phyloP scores from a whole-genome alignment of 306 rosid genomes.

The Vicia villosa region DNA sequence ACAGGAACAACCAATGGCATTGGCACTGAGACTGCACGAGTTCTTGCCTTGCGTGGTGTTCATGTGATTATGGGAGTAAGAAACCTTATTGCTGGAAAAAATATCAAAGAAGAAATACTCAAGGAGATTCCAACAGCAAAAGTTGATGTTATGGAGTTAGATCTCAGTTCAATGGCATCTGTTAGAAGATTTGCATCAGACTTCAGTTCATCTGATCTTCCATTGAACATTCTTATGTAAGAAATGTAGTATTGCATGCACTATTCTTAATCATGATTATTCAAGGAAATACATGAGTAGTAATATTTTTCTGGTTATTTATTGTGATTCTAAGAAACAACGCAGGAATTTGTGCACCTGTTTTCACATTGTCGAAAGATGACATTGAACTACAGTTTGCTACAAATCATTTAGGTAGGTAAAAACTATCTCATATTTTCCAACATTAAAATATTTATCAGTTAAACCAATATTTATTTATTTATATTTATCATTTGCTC shows the following conservation, averaged over 20 bases:
- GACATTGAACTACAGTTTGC: slow-evolving; percentile 86
- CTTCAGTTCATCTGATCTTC: slow-evolving; percentile 53
- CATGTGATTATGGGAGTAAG: slow-evolving; percentile 83
- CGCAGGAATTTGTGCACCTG: slow-evolving; percentile 79
- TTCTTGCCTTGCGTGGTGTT: slow-evolving; percentile 85
- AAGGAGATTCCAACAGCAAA: slow-evolving; percentile 73
- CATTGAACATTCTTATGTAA: slow-evolving; percentile 83
- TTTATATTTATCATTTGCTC: not conserved
- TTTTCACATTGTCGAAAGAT: slow-evolving; percentile 71
- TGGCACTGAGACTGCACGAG: slow-evolving; percentile 77
- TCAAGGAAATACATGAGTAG: not conserved
- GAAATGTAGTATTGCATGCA: slow-evolving; percentile 20
- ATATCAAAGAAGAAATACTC: slow-evolving; percentile 55
- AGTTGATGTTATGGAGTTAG: slow-evolving; percentile 77
- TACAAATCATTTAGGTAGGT: slow-evolving; percentile 74
- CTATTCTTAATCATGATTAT: not conserved
- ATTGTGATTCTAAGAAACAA: slow-evolving; percentile 65
- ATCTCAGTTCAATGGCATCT: slow-evolving; percentile 70
- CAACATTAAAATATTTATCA: not conserved
- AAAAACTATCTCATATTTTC: not conserved
- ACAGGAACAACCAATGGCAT: slow-evolving; percentile 88
- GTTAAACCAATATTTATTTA: not conserved
- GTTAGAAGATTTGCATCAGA: slow-evolving; percentile 71
- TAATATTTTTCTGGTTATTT: slow-evolving; percentile 37
- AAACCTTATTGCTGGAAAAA: slow-evolving; percentile 56